Evolutionary conservation across 345 rosid genomes (phyloP).

Genomic region (Lepidium aucheri): DNA sequence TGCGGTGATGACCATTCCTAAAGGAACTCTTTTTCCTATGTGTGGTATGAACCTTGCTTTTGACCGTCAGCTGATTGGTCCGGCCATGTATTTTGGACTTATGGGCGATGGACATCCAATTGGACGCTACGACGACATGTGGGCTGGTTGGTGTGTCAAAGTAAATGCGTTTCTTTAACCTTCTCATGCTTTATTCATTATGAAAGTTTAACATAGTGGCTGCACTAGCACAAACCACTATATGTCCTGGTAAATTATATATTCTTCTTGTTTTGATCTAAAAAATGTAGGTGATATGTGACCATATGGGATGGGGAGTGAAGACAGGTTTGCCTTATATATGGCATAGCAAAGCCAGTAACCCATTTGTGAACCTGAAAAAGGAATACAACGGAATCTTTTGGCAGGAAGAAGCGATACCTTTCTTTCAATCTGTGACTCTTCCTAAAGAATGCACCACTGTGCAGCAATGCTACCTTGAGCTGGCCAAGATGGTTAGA

Average conservation of each 20-base stretch:
- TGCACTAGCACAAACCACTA: neutral
- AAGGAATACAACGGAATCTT: constrained; percentile 81
- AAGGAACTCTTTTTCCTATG: constrained; percentile 82
- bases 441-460: constrained; percentile 68
- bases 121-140: constrained; percentile 26
- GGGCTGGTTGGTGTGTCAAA: constrained; percentile 30
- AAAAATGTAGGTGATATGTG: constrained; percentile 57
- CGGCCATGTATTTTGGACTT: constrained; percentile 33
- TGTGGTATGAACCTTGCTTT: constrained; percentile 84
- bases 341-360: constrained; percentile 92
- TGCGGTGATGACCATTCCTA: constrained; percentile 78
- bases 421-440: constrained; percentile 56
- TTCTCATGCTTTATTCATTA: neutral
- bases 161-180: neutral
- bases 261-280: neutral
- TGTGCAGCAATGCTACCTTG: constrained; percentile 71
- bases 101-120: constrained; percentile 33
- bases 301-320: constrained; percentile 75
- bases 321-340: constrained; percentile 84
- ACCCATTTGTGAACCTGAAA: constrained; percentile 71
- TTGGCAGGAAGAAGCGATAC: constrained; percentile 85
- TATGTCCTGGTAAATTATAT: neutral
- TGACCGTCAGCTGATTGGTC: constrained; percentile 49
- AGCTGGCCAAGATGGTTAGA: constrained; percentile 62
- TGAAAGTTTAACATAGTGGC: neutral